Evolutionary conservation across 768 basidiomycete species (phyloP).

Genomic region (Roridomyces roridus): DNA sequence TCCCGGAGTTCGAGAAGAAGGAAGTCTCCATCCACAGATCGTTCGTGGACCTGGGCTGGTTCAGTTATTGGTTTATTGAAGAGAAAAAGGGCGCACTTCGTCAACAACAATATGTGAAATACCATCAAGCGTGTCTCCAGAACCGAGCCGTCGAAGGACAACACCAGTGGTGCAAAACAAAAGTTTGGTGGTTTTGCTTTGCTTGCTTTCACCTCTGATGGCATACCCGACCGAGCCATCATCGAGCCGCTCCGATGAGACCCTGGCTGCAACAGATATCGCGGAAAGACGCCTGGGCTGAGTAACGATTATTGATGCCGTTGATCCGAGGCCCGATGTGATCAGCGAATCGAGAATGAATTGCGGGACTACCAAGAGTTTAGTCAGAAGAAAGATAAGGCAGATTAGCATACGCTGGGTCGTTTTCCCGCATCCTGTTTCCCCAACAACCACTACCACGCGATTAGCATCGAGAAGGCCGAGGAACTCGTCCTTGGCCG

Average conservation of each 20-base stretch:
- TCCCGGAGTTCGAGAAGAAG: constrained; percentile 85
- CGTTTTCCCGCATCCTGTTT: constrained; percentile 93
- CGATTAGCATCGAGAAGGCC: constrained; percentile 58
- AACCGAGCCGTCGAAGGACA: constrained; percentile 78
- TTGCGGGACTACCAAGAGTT: constrained; percentile 68
- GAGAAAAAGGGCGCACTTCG: constrained; percentile 58
- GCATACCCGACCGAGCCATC: constrained; percentile 87
- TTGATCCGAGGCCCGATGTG: constrained; percentile 58
- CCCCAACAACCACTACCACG: constrained; percentile 87
- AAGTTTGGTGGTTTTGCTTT: constrained; percentile 69
- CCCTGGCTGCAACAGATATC: constrained; percentile 86
- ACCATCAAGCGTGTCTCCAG: constrained; percentile 70
- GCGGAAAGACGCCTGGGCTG: constrained; percentile 77
- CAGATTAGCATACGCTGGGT: constrained; percentile 66
- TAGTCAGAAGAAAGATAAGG: neutral
- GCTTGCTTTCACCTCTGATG: constrained; percentile 85
- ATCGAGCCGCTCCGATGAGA: constrained; percentile 78
- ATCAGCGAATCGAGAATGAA: constrained; percentile 90
- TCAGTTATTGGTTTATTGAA: neutral
- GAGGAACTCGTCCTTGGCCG: constrained; percentile 68
- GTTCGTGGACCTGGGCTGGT: constrained; percentile 80
- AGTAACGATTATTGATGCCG: constrained; percentile 81
- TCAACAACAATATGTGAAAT: constrained; percentile 90
- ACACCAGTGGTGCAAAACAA: constrained; percentile 96
- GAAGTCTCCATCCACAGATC: constrained; percentile 91